phyloP scores from a whole-genome alignment of 192 early-diverging fungal species.

The Coemansia sp. region DNA sequence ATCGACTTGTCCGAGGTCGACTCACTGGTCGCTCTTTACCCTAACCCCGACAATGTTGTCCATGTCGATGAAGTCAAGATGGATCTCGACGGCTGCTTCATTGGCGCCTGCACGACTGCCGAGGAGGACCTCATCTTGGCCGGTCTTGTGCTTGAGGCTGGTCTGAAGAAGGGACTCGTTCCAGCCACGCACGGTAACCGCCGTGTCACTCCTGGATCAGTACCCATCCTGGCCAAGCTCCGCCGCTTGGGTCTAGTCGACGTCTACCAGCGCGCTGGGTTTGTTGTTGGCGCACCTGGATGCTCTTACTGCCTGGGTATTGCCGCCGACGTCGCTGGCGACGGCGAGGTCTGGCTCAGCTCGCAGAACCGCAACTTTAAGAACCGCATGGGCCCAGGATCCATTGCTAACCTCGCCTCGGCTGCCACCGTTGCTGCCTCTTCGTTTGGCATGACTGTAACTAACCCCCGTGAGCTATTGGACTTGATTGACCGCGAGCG shows the following conservation, averaged over 20 bases:
- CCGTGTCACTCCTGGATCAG: slow-evolving; percentile 75
- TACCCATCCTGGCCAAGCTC: slow-evolving; percentile 77
- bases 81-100: slow-evolving; percentile 79
- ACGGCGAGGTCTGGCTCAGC: slow-evolving; percentile 80
- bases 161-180: slow-evolving; percentile 68
- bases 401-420: slow-evolving; percentile 76
- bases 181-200: slow-evolving; percentile 65
- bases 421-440: slow-evolving; percentile 81
- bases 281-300: slow-evolving; percentile 73
- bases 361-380: slow-evolving; percentile 86
- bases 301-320: slow-evolving; percentile 82
- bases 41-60: slow-evolving; percentile 77
- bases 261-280: slow-evolving; percentile 75
- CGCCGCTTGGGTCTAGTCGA: slow-evolving; percentile 72
- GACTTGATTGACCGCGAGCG: slow-evolving; percentile 65
- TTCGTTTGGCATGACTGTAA: slow-evolving; percentile 71
- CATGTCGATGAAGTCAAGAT: slow-evolving; percentile 62
- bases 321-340: slow-evolving; percentile 74
- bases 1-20: slow-evolving; percentile 74
- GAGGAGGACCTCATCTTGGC: slow-evolving; percentile 82
- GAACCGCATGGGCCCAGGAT: slow-evolving; percentile 83
- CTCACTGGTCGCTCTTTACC: slow-evolving; percentile 69
- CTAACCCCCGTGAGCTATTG: slow-evolving; percentile 68
- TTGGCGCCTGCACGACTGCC: slow-evolving; percentile 81
- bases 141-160: slow-evolving; percentile 72